Evolutionary conservation across 2,329 filamentous ascomycete species (phyloP).

Genomic region (Shiraia bambusicola): DNA sequence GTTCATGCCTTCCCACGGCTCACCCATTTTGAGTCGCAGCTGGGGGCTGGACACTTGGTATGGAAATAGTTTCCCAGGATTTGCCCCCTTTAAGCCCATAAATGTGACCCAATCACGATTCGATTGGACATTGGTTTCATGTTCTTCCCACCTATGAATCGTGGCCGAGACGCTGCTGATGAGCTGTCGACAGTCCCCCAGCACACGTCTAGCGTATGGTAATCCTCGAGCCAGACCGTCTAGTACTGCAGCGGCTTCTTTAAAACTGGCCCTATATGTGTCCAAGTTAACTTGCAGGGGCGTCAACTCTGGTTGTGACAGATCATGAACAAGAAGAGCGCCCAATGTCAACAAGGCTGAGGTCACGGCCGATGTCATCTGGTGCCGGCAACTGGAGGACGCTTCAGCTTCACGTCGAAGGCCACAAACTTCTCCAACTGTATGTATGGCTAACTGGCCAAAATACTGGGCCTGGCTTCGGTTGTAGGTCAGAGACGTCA

Average conservation of each 20-base stretch:
- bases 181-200: constrained; percentile 22
- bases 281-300: constrained; percentile 1
- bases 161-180: constrained; percentile 9
- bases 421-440: constrained; percentile 12
- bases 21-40: background rate
- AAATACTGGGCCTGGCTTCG: constrained; percentile 11
- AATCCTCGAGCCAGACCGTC: constrained; percentile 14
- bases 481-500: constrained; percentile 29
- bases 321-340: constrained; percentile 21
- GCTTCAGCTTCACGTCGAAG: constrained; percentile 7
- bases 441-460: constrained; percentile 18
- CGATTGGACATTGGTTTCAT: background rate
- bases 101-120: background rate
- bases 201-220: constrained; percentile 22
- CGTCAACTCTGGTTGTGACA: constrained; percentile 4
- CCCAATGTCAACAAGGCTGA: constrained; percentile 23
- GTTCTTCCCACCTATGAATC: constrained; percentile 1
- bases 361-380: constrained; percentile 19
- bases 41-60: constrained; percentile 21
- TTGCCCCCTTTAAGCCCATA: constrained; percentile 9
- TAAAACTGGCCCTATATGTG: constrained; percentile 15
- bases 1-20: too few relatives aligned
- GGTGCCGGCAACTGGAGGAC: constrained; percentile 16
- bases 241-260: constrained; percentile 14
- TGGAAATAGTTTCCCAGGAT: constrained; percentile 25